Percentiles rank a stretch among this genome's conserved stretches.
phyloP scores from a whole-genome alignment of 306 rosid species.

The Abrus precatorius region DNA sequence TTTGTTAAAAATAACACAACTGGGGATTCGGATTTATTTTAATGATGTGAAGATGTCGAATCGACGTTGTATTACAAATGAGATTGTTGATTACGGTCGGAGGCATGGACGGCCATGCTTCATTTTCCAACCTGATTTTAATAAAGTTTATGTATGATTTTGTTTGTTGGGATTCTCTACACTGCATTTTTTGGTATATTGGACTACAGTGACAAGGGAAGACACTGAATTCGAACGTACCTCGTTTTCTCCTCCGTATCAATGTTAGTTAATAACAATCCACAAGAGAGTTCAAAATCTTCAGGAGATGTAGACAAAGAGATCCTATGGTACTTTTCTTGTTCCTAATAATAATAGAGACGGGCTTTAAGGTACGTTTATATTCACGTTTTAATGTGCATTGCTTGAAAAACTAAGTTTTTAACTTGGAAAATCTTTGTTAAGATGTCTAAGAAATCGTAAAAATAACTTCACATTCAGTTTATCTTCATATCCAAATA shows the following conservation, averaged over 20 bases:
- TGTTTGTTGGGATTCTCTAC: constrained; percentile 16
- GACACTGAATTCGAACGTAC: not conserved
- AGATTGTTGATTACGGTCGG: constrained; percentile 17
- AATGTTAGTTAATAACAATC: no score
- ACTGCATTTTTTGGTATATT: not conserved
- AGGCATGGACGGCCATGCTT: constrained; percentile 20
- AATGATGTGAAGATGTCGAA: constrained; percentile 20
- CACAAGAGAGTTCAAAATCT: no score
- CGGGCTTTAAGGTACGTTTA: no score
- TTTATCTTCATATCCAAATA: no score
- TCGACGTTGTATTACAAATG: not conserved
- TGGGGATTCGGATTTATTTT: not conserved
- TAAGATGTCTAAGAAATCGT: no score
- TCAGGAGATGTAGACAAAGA: no score
- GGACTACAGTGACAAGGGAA: constrained; percentile 11
- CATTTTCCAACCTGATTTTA: not conserved
- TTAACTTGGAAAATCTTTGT: no score
- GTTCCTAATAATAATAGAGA: no score
- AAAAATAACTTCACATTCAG: no score
- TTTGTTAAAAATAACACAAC: constrained; percentile 4
- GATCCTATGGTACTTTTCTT: no score
- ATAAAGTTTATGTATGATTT: constrained; percentile 5
- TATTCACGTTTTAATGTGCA: no score
- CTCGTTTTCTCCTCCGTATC: not conserved
- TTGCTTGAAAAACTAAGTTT: no score